Percentiles rank a stretch among this genome's conserved stretches.
These are phyloP conservation scores for Septoria petroselini DNA, from an alignment of 2,329 filamentous ascomycete species.

Conservation along the genomic window DNA sequence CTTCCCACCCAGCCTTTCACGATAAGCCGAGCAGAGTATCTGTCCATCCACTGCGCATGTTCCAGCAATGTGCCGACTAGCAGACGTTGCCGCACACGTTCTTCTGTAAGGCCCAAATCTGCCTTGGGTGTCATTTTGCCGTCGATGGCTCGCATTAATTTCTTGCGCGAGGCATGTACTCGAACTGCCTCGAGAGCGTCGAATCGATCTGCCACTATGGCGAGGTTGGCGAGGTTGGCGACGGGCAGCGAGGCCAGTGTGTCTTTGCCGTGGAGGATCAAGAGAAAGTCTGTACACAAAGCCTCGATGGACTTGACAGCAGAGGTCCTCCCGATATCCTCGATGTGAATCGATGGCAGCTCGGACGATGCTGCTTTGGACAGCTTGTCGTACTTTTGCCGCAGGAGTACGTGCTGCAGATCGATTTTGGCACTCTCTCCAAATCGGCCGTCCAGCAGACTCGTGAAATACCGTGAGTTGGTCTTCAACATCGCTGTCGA, in stretches of 20 bases:
- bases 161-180: slow-evolving; percentile 51
- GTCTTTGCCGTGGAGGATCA: slow-evolving; percentile 60
- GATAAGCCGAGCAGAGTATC: slow-evolving; percentile 64
- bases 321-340: slow-evolving; percentile 67
- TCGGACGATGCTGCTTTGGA: slow-evolving; percentile 43
- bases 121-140: slow-evolving; percentile 45
- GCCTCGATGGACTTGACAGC: slow-evolving; percentile 55
- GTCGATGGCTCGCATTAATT: slow-evolving; percentile 44
- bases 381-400: slow-evolving; percentile 48
- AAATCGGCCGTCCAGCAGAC: slow-evolving; percentile 62
- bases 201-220: slow-evolving; percentile 70
- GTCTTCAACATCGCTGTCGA: slow-evolving; percentile 55
- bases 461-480: slow-evolving; percentile 67
- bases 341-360: slow-evolving; percentile 63
- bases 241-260: slow-evolving; percentile 48
- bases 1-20: slow-evolving; percentile 62
- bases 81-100: slow-evolving; percentile 66
- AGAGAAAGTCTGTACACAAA: slow-evolving; percentile 62
- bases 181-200: slow-evolving; percentile 59
- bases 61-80: slow-evolving; percentile 65
- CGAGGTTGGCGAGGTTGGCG: slow-evolving; percentile 63
- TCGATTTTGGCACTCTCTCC: slow-evolving; percentile 59
- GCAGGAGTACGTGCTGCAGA: slow-evolving; percentile 52
- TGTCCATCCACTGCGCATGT: slow-evolving; percentile 58
- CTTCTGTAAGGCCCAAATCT: slow-evolving; percentile 52